Evolutionary conservation across 305 asterid species (phyloP).

Genomic region (Lippia alba): DNA sequence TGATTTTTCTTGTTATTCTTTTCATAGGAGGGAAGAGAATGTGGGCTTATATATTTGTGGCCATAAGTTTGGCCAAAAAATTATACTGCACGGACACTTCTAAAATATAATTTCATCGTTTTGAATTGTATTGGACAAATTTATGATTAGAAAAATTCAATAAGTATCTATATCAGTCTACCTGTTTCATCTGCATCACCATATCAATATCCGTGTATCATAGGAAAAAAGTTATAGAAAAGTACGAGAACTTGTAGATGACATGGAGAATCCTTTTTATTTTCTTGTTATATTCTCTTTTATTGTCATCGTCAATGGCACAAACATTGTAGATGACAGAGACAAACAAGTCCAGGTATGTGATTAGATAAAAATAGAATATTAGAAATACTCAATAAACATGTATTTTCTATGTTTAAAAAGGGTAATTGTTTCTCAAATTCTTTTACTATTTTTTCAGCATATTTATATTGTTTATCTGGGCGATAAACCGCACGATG

Average conservation of each 20-base stretch:
- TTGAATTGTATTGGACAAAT: too few species aligned
- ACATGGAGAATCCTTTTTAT: constrained; percentile 2
- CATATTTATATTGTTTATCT: constrained; percentile 23
- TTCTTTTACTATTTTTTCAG: neutral
- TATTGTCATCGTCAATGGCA: constrained; percentile 1
- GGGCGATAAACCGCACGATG: constrained; percentile 25
- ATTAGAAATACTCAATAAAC: neutral
- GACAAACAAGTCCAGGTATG: constrained; percentile 1
- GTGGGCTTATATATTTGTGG: too few species aligned
- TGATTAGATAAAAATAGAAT: neutral
- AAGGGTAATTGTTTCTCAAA: neutral
- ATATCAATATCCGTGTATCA: too few species aligned
- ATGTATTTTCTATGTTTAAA: neutral
- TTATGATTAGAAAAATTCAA: too few species aligned
- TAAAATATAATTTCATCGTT: too few species aligned
- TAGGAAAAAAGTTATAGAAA: too few species aligned
- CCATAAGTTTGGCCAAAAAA: too few species aligned
- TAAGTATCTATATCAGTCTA: too few species aligned
- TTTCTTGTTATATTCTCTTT: neutral
- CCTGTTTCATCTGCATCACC: too few species aligned
- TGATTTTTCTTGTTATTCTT: too few species aligned
- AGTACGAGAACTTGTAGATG: neutral
- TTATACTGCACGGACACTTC: too few species aligned
- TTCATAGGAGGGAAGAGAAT: too few species aligned
- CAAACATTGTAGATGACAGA: neutral